Percentiles rank a stretch among this genome's conserved stretches.
phyloP scores from a whole-genome alignment of 768 basidiomycete species.

The Hirschioporus abietinus region DNA sequence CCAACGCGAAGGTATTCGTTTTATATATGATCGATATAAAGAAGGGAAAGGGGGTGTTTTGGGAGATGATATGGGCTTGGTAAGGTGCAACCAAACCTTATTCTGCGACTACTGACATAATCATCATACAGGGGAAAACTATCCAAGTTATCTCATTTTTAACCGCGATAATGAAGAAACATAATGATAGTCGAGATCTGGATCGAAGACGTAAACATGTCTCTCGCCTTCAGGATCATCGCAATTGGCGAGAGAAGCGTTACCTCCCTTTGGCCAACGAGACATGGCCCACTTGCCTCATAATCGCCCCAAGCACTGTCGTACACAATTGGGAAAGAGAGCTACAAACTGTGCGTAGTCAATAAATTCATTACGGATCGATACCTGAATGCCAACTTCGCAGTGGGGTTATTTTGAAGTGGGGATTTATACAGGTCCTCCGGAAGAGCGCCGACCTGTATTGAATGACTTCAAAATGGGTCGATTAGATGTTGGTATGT shows the following conservation, averaged over 20 bases:
- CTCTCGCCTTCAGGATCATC: conserved; percentile 55
- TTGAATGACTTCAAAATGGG: conserved; percentile 75
- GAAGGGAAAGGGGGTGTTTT: conserved; percentile 72
- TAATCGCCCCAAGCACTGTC: conserved; percentile 83
- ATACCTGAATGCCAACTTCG: background rate
- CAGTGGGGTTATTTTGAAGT: conserved; percentile 97
- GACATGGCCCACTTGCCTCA: conserved; percentile 82
- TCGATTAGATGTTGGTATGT: conserved; percentile 76
- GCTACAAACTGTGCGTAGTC: conserved; percentile 61
- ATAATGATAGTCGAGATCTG: conserved; percentile 58
- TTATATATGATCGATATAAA: conserved; percentile 71
- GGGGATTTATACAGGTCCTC: conserved; percentile 57
- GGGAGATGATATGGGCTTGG: conserved; percentile 95
- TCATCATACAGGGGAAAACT: conserved; percentile 61
- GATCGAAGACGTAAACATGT: conserved; percentile 63
- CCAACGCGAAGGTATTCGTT: conserved; percentile 80
- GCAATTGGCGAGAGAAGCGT: conserved; percentile 46
- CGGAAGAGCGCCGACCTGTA: conserved; percentile 47
- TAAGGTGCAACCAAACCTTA: conserved; percentile 22
- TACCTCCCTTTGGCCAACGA: conserved; percentile 60
- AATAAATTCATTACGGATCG: background rate
- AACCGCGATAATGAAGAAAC: conserved; percentile 87
- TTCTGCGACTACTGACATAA: conserved; percentile 3
- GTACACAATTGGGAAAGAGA: conserved; percentile 89
- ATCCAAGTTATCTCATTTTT: conserved; percentile 90